Evolutionary conservation across 2,329 filamentous ascomycete genomes (phyloP), one percentile per base, ranked within the genome.

Genomic region (Aureobasidium sp.): DNA sequence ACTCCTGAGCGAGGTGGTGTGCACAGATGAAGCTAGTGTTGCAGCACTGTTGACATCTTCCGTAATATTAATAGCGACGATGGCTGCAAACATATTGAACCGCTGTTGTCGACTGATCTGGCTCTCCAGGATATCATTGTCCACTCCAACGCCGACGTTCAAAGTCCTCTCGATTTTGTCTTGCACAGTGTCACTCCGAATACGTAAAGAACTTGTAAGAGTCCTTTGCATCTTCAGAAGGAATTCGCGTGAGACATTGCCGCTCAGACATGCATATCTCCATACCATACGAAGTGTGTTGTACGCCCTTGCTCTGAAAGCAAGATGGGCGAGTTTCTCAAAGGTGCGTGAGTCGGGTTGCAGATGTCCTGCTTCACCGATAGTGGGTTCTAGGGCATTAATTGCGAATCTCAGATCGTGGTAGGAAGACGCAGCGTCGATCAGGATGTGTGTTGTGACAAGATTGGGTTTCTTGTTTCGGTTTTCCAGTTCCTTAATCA

Each of bases 251-350:
- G 51, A 50, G 6, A 69, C 65, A 17, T 69, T 59, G 3, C 70
- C 70, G 24, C 63, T 53, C 17, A 66, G 64, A 61, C 70, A 72
- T 17, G 71, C 71, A 62, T 73, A 71, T 8, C 69, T 67, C 71
- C 71, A 74, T 20, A 73, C 61, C 1, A 72, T 68, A 20, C 70
- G 65, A n/a, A 70, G 57, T 51, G 68, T 66, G 48, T 73, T 73
- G 64, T 65, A 69, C 55, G 64, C 66, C 9, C 63, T 61, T 6
- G 52, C 26, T 3, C 56, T 46, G 67, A 67, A 71, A 1, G 70
- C 70, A 15, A 73, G 50, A 8, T 37, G 37, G 43, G 69, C 71
- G 2, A 73, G 66, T 7, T 63, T 64, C 12, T 46, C 29, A 52
- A 67, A 71, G 7, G 64, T 66, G 13, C 57, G 10, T 7, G 29